Evolutionary conservation across 192 early-diverging fungal species (phyloP).

Genomic region (Podila minutissima): DNA sequence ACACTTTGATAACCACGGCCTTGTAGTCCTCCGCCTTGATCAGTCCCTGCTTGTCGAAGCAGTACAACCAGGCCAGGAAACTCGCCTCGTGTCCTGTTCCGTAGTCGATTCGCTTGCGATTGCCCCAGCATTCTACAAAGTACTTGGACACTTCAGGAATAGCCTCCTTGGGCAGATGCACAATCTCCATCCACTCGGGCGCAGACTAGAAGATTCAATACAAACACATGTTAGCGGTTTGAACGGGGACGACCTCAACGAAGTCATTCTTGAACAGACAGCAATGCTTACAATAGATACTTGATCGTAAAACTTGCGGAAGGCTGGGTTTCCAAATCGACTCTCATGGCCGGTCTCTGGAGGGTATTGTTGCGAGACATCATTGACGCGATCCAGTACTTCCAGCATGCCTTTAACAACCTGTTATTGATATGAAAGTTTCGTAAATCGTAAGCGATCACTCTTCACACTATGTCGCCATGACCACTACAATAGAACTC

Average conservation of each 20-base stretch:
- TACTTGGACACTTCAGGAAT: constrained; percentile 75
- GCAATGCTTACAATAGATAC: constrained; percentile 64
- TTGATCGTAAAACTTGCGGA: constrained; percentile 87
- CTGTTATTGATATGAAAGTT: constrained; percentile 8
- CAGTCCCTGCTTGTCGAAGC: constrained; percentile 79
- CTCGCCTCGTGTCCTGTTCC: constrained; percentile 97
- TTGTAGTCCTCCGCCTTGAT: constrained; percentile 74
- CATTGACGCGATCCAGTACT: constrained; percentile 71
- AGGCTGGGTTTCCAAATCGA: constrained; percentile 96
- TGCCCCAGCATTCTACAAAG: constrained; percentile 87
- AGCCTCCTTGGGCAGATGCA: constrained; percentile 45
- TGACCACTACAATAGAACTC: neutral
- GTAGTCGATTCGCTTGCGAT: constrained; percentile 94
- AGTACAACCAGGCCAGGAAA: constrained; percentile 88
- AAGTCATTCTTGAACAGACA: neutral
- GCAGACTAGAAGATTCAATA: constrained; percentile 32
- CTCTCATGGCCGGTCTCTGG: constrained; percentile 80
- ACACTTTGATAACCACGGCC: constrained; percentile 82
- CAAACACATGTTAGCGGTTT: neutral
- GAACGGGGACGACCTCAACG: no score
- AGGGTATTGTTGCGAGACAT: constrained; percentile 70
- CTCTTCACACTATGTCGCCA: neutral
- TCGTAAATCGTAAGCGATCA: neutral
- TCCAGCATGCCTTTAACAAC: constrained; percentile 67
- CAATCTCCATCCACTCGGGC: constrained; percentile 38